Percentiles rank a stretch among this genome's conserved stretches.
Evolutionary conservation across 106 monocot species (phyloP).

Genomic region (Apostasia shenzhenica): DNA sequence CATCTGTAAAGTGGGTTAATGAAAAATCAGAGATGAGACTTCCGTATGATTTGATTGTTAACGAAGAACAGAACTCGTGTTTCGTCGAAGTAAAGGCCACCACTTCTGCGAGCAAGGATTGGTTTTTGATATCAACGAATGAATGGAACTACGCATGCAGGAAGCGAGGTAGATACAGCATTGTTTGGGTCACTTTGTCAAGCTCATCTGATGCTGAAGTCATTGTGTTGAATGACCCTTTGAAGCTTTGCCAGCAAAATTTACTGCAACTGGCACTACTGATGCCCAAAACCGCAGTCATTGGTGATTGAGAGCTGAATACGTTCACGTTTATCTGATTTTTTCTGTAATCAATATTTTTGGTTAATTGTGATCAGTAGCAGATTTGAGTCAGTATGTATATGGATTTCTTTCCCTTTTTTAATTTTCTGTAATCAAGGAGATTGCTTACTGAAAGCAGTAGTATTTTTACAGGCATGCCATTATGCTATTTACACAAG

Average conservation of each 20-base stretch:
- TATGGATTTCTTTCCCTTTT: no score
- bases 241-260: slow-evolving; percentile 31
- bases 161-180: slow-evolving; percentile 40
- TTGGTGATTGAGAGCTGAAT: neutral
- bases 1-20: slow-evolving; percentile 39
- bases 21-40: slow-evolving; percentile 36
- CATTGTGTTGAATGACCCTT: slow-evolving; percentile 37
- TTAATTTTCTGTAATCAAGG: no score
- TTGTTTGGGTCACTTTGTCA: slow-evolving; percentile 27
- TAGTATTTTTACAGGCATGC: no score
- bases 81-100: slow-evolving; percentile 51
- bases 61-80: slow-evolving; percentile 7
- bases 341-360: no score
- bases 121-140: slow-evolving; percentile 40
- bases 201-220: slow-evolving; percentile 16
- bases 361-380: neutral
- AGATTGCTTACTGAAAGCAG: no score
- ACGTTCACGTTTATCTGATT: no score
- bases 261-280: slow-evolving; percentile 33
- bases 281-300: slow-evolving; percentile 2
- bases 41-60: slow-evolving; percentile 47
- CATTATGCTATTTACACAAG: no score
- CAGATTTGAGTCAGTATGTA: neutral
- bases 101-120: slow-evolving; percentile 35
- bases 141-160: slow-evolving; percentile 43